Conservation (phyloP, 2,329 filamentous ascomycete genomes). For the Xylariaceae sp. region DNA sequence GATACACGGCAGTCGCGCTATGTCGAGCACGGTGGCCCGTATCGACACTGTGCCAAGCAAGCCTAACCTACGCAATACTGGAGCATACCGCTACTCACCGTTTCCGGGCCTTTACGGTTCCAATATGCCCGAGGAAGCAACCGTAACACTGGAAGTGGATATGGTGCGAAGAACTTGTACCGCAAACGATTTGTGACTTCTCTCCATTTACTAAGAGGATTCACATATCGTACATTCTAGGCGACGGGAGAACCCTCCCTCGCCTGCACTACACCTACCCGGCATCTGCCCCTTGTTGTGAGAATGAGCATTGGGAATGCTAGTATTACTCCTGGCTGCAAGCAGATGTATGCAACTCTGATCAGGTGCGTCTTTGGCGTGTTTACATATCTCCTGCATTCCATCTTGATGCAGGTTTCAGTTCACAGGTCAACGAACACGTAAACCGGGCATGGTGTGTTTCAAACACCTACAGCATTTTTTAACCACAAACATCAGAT, state of each 20-base stretch:
- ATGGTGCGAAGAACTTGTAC: slow-evolving; percentile 1
- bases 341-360: slow-evolving; percentile 3
- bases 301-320: no score
- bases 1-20: background rate
- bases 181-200: slow-evolving; percentile 1
- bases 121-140: background rate
- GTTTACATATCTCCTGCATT: slow-evolving; percentile 11
- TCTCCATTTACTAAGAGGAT: slow-evolving; percentile 9
- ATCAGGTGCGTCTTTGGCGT: background rate
- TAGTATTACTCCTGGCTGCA: no score
- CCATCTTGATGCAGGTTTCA: slow-evolving; percentile 16
- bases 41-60: slow-evolving; percentile 7
- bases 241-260: no score
- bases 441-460: slow-evolving; percentile 16
- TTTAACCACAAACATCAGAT: no score
- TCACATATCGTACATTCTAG: slow-evolving; percentile 7
- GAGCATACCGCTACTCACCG: slow-evolving; percentile 3
- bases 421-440: slow-evolving; percentile 3
- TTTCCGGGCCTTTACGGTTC: slow-evolving; percentile 8
- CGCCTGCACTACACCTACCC: no score
- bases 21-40: background rate
- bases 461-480: slow-evolving; percentile 13
- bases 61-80: slow-evolving; percentile 1
- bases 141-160: slow-evolving; percentile 8
- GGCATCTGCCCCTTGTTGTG: no score